A percentile compares a stretch with the other conserved stretches of the same genome.
phyloP scores from a whole-genome alignment of 257 asterid species.

The Scutellaria baicalensis region DNA sequence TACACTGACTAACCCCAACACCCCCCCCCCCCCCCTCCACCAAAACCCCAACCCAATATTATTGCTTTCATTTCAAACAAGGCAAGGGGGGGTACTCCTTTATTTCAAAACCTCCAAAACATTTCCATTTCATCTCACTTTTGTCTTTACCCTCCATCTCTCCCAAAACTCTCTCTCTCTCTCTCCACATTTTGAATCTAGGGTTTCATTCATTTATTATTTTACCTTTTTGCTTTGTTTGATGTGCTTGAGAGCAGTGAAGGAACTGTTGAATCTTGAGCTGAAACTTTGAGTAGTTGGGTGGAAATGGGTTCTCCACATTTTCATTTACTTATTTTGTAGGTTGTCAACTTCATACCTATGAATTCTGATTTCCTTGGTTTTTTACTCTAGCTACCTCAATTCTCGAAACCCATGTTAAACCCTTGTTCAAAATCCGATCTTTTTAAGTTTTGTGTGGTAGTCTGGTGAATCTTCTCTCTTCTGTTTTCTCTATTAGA shows the following conservation, averaged over 20 bases:
- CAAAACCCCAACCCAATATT: constrained; percentile 18
- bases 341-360: not conserved
- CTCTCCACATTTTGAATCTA: constrained; percentile 55
- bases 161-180: constrained; percentile 24
- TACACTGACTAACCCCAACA: not conserved
- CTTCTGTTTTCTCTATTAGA: constrained; percentile 4
- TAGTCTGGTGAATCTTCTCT: constrained; percentile 1
- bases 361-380: not conserved
- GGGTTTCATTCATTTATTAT: constrained; percentile 50
- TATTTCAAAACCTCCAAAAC: constrained; percentile 44
- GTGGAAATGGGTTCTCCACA: constrained; percentile 30
- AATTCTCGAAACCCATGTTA: constrained; percentile 46
- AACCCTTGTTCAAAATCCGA: constrained; percentile 31
- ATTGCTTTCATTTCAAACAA: constrained; percentile 1
- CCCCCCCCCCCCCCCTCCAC: constrained; percentile 9
- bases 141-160: constrained; percentile 67
- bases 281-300: constrained; percentile 16
- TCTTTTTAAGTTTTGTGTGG: not conserved
- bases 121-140: constrained; percentile 49
- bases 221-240: constrained; percentile 15
- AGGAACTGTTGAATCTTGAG: constrained; percentile 15
- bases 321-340: constrained; percentile 14
- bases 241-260: constrained; percentile 11
- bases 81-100: constrained; percentile 22
- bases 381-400: not conserved